These are phyloP conservation scores for Populus alba DNA, from an alignment of 345 rosid species.

Conservation along the genomic window DNA sequence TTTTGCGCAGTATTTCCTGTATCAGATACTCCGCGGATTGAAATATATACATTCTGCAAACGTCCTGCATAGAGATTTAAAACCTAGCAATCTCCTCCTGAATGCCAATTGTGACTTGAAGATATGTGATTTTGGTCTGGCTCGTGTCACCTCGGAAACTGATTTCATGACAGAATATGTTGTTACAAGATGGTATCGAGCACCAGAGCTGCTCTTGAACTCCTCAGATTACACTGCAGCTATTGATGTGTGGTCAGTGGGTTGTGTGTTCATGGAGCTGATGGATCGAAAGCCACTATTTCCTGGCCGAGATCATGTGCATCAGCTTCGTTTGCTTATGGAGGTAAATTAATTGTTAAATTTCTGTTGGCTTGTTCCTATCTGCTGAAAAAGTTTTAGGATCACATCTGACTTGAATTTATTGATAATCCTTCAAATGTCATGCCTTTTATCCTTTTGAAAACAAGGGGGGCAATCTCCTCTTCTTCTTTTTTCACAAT, in stretches of 20 bases:
- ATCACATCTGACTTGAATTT: not conserved
- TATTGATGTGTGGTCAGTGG: constrained; percentile 98
- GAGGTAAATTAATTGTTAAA: constrained; percentile 49
- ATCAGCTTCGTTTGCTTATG: constrained; percentile 78
- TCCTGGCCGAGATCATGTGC: constrained; percentile 84
- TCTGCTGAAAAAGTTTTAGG: not conserved
- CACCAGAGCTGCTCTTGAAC: constrained; percentile 83
- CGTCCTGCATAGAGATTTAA: constrained; percentile 91
- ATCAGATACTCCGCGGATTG: constrained; percentile 90
- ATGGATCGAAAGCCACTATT: constrained; percentile 77
- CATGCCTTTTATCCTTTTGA: not conserved
- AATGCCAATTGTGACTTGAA: constrained; percentile 71
- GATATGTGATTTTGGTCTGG: constrained; percentile 93
- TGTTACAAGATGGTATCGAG: constrained; percentile 98
- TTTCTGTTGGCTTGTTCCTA: not conserved
- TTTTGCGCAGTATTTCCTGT: constrained; percentile 80
- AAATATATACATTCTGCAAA: constrained; percentile 92
- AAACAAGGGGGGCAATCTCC: not conserved
- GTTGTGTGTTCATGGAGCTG: constrained; percentile 87
- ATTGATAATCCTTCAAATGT: not conserved
- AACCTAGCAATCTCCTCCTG: constrained; percentile 85
- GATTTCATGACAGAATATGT: constrained; percentile 91
- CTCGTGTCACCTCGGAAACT: constrained; percentile 85
- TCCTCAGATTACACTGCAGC: constrained; percentile 81
- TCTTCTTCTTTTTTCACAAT: not conserved